Conservation (phyloP, 2,329 filamentous ascomycete species). For the Claviceps maximensis region DNA sequence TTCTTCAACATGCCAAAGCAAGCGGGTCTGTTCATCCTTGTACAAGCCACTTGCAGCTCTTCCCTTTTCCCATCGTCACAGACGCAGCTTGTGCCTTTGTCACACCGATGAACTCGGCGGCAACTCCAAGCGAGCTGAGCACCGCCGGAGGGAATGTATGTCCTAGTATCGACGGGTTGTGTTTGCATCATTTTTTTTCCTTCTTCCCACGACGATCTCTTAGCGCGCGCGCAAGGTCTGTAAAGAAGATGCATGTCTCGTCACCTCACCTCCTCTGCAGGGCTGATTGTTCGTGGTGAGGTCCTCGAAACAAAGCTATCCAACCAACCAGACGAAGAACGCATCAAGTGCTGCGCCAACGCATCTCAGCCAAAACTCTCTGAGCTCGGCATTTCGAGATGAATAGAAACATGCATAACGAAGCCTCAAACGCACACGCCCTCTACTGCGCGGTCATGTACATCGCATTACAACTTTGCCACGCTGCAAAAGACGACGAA, state of each 20-base stretch:
- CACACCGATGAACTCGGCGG: neutral
- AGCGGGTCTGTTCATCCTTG: conserved; percentile 7
- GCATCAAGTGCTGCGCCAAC: neutral
- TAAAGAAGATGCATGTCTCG: neutral
- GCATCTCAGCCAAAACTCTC: no score
- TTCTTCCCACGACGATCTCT: neutral
- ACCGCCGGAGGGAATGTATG: neutral
- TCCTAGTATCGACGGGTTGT: neutral
- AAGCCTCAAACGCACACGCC: neutral
- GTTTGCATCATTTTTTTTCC: neutral
- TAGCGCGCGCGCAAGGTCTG: neutral
- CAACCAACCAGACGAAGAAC: neutral
- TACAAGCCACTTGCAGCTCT: neutral
- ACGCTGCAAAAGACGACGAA: neutral
- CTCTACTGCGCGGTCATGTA: neutral
- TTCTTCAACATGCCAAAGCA: conserved; percentile 14
- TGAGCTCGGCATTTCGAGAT: neutral
- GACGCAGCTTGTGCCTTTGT: neutral
- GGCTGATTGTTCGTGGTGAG: neutral
- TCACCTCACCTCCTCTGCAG: neutral
- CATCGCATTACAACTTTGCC: conserved; percentile 1
- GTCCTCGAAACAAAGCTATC: neutral
- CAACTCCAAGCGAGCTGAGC: neutral
- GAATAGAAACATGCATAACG: neutral
- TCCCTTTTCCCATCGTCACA: neutral